Conservation (phyloP, 768 basidiomycete genomes). For the Gymnopilus junonius region DNA sequence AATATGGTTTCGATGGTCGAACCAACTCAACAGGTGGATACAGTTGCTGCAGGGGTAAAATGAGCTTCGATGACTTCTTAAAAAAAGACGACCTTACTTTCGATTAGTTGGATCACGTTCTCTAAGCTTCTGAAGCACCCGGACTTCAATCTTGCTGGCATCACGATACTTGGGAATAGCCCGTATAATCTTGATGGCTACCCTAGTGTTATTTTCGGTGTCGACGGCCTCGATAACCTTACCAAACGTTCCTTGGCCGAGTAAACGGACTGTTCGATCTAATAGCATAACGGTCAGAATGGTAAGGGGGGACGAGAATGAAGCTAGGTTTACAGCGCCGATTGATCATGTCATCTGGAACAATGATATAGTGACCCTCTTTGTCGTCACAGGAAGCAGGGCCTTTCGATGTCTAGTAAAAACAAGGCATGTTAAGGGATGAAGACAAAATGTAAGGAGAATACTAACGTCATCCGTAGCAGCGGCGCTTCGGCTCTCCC, state of each 20-base stretch:
- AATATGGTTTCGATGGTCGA: conserved; percentile 97
- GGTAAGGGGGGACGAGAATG: conserved; percentile 7
- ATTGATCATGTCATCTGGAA: conserved; percentile 87
- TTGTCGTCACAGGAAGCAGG: conserved; percentile 90
- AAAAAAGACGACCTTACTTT: conserved; percentile 63
- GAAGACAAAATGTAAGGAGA: conserved; percentile 21
- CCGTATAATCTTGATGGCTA: conserved; percentile 98
- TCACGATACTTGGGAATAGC: conserved; percentile 99
- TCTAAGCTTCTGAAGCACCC: conserved; percentile 90
- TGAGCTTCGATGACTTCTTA: conserved; percentile 20
- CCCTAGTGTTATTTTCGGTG: conserved; percentile 70
- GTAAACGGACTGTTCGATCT: conserved; percentile 91
- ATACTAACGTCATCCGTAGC: conserved; percentile 69
- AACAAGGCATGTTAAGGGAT: conserved; percentile 28
- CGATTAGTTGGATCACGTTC: conserved; percentile 86
- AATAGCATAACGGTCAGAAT: conserved; percentile 22
- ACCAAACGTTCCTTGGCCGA: conserved; percentile 98
- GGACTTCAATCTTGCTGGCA: conserved; percentile 97
- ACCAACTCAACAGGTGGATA: conserved; percentile 92
- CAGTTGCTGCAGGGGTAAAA: conserved; percentile 75
- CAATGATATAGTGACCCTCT: conserved; percentile 98
- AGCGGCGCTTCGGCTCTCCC: conserved; percentile 68
- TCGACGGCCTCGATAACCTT: conserved; percentile 97
- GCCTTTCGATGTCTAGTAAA: conserved; percentile 63
- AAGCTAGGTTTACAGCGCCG: conserved; percentile 68